Conservation (phyloP, 2,329 filamentous ascomycete genomes). For the Claviceps arundinis region DNA sequence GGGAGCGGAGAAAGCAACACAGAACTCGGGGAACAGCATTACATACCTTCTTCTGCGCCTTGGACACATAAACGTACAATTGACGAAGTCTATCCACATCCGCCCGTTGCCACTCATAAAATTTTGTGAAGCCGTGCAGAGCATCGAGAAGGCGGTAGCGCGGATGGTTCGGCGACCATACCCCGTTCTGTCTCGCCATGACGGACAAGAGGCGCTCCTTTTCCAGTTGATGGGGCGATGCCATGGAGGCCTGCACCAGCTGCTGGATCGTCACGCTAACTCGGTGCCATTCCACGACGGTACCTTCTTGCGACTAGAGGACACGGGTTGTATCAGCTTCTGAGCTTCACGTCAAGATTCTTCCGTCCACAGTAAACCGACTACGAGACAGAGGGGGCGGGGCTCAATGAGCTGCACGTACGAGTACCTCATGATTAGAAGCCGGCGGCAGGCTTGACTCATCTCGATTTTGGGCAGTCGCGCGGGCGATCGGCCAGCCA, state of each 20-base stretch:
- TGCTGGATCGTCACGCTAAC: slow-evolving; percentile 16
- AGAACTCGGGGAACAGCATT: slow-evolving; percentile 1
- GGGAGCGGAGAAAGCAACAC: too few relatives aligned
- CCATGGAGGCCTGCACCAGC: slow-evolving; percentile 7
- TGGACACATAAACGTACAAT: slow-evolving; percentile 23
- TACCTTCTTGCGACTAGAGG: not conserved
- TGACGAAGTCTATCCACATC: slow-evolving; percentile 23
- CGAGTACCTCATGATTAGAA: not conserved
- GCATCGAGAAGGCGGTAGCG: slow-evolving; percentile 27
- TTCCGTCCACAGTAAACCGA: too few relatives aligned
- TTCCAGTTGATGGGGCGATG: slow-evolving; percentile 16
- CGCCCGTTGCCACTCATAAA: slow-evolving; percentile 20
- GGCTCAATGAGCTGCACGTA: not conserved
- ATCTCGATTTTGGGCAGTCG: not conserved
- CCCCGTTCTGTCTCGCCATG: slow-evolving; percentile 16
- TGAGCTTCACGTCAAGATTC: too few relatives aligned
- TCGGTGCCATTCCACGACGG: slow-evolving; percentile 14
- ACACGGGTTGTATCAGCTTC: not conserved
- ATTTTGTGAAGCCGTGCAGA: slow-evolving; percentile 22
- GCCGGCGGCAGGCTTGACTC: not conserved
- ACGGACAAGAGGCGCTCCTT: slow-evolving; percentile 17
- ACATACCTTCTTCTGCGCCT: slow-evolving; percentile 18
- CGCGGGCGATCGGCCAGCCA: not conserved
- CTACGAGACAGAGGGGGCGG: not conserved
- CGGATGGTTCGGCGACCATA: slow-evolving; percentile 23